phyloP scores from a whole-genome alignment of 257 asterid genomes.

The Gardenia jasminoides region DNA sequence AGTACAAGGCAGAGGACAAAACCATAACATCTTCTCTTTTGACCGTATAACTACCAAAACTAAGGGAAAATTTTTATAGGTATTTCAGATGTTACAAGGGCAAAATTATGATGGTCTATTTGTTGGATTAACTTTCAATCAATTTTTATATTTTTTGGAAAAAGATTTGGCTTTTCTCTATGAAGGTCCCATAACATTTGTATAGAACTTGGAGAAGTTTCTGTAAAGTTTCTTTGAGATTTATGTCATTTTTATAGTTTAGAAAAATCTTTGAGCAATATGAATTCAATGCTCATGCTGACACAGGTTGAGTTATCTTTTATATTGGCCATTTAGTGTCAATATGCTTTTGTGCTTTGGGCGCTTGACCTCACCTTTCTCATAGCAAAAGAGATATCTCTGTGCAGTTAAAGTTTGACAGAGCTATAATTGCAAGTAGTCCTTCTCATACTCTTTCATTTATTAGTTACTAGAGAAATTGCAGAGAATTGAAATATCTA shows the following conservation, averaged over 20 bases:
- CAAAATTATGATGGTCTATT: background rate
- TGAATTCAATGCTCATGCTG: background rate
- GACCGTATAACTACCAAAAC: background rate
- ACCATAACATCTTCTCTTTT: background rate
- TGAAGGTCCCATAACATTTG: background rate
- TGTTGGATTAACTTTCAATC: background rate
- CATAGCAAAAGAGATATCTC: background rate
- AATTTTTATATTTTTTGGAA: background rate
- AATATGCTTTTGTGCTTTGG: background rate
- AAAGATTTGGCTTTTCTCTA: background rate
- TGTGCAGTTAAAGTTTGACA: background rate
- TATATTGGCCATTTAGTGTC: background rate
- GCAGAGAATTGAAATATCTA: constrained; percentile 2
- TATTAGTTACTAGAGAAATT: background rate
- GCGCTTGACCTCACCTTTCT: too few relatives aligned
- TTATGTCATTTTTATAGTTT: background rate
- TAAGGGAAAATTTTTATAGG: background rate
- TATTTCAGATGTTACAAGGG: background rate
- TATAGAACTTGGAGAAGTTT: background rate
- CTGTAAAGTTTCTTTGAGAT: background rate
- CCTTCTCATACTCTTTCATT: background rate
- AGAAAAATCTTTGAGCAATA: background rate
- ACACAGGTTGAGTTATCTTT: background rate
- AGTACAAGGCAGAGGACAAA: background rate
- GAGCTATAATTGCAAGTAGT: background rate